These are phyloP conservation scores for Tolypocladium ovalisporum DNA, from an alignment of 2,329 filamentous ascomycete genomes.

Conservation along the genomic window DNA sequence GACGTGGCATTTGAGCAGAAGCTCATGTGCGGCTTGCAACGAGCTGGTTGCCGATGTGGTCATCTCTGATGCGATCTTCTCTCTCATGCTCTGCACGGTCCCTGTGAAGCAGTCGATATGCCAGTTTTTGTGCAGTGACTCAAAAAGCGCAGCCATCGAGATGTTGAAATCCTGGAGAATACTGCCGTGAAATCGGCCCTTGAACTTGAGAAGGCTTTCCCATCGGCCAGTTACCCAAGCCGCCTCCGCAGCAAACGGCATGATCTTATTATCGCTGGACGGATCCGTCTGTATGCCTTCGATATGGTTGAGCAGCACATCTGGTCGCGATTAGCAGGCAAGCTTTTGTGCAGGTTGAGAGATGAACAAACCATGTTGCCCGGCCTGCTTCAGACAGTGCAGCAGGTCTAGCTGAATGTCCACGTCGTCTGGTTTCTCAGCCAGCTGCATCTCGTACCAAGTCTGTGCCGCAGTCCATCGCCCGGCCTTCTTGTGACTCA, in stretches of 20 bases:
- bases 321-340: conserved; percentile 30
- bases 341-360: too few relatives aligned
- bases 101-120: conserved; percentile 40
- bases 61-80: conserved; percentile 61
- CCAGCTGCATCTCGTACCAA: conserved; percentile 90
- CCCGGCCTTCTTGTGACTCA: conserved; percentile 86
- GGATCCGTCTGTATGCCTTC: conserved; percentile 56
- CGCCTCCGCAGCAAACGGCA: conserved; percentile 82
- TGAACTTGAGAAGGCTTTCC: conserved; percentile 60
- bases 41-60: conserved; percentile 70
- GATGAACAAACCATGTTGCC: conserved; percentile 63
- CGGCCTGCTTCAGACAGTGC: conserved; percentile 86
- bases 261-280: conserved; percentile 47
- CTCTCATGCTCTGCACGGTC: conserved; percentile 54
- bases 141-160: conserved; percentile 52
- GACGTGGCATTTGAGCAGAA: conserved; percentile 77
- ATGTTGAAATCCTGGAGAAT: conserved; percentile 62
- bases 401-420: conserved; percentile 77
- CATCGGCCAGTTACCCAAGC: conserved; percentile 84
- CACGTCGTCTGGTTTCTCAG: conserved; percentile 63
- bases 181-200: conserved; percentile 41
- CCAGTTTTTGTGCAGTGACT: conserved; percentile 45
- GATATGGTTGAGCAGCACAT: conserved; percentile 77
- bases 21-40: conserved; percentile 71
- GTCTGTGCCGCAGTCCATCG: conserved; percentile 91